Evolutionary conservation across 352 stramenopile genomes (phyloP).

Genomic region (Elongisporangium senticosum): DNA sequence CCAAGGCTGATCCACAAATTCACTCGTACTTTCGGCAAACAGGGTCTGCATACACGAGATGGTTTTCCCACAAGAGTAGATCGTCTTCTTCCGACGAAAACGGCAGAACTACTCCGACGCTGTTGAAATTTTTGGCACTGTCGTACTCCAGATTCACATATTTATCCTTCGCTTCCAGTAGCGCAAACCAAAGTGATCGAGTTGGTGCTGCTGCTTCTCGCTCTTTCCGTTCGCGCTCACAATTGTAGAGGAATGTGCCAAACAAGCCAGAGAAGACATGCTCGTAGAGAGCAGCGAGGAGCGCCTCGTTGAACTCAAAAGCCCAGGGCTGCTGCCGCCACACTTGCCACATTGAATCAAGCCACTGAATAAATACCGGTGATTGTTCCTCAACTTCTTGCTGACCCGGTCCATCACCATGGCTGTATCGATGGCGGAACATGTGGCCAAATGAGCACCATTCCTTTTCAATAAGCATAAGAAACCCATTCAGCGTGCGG

Average conservation of each 20-base stretch:
- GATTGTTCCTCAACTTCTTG: constrained; percentile 96
- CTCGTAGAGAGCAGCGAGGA: constrained; percentile 92
- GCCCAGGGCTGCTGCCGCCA: constrained; percentile 94
- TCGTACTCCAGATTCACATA: constrained; percentile 84
- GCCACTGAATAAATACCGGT: constrained; percentile 98
- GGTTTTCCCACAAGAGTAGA: constrained; percentile 77
- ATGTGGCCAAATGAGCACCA: constrained; percentile 99
- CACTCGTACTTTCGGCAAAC: constrained; percentile 82
- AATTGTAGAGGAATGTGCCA: constrained; percentile 98
- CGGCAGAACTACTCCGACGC: constrained; percentile 67
- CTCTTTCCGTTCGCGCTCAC: constrained; percentile 76
- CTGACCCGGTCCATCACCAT: constrained; percentile 91
- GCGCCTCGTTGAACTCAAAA: constrained; percentile 97
- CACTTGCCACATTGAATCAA: constrained; percentile 98
- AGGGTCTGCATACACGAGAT: constrained; percentile 77
- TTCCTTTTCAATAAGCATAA: constrained; percentile 97
- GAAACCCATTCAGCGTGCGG: constrained; percentile 93
- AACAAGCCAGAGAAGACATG: constrained; percentile 96
- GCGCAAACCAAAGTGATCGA: constrained; percentile 61
- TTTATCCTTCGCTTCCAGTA: constrained; percentile 57
- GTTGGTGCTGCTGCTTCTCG: constrained; percentile 57
- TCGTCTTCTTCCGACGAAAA: constrained; percentile 83
- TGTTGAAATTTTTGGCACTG: constrained; percentile 82
- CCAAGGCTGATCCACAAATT: constrained; percentile 9
- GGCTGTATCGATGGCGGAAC: constrained; percentile 94